Percentiles rank a stretch among this genome's conserved stretches.
phyloP scores from a whole-genome alignment of 2,329 filamentous ascomycete species.

The Claviceps purpurea region DNA sequence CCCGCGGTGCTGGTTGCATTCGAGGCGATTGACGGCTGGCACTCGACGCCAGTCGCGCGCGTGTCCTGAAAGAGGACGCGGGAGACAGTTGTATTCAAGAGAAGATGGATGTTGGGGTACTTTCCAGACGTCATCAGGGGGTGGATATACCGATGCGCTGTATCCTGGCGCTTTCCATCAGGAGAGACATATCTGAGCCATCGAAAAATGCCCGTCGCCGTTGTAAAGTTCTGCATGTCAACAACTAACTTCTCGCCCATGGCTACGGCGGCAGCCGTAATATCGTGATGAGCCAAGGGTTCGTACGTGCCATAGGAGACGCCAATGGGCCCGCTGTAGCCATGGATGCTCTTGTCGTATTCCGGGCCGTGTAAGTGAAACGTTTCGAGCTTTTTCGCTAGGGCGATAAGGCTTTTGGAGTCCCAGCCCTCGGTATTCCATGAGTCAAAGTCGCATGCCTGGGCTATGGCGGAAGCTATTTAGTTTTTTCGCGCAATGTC shows the following conservation, averaged over 20 bases:
- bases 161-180: slow-evolving; percentile 43
- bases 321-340: slow-evolving; percentile 39
- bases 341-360: slow-evolving; percentile 31
- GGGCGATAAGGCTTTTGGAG: slow-evolving; percentile 18
- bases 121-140: slow-evolving; percentile 19
- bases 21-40: slow-evolving; percentile 23
- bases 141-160: slow-evolving; percentile 35
- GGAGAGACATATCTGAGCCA: slow-evolving; percentile 26
- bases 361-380: slow-evolving; percentile 27
- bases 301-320: slow-evolving; percentile 37
- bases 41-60: slow-evolving; percentile 45
- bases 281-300: slow-evolving; percentile 26
- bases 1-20: not conserved
- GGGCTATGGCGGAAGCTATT: slow-evolving; percentile 7
- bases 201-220: slow-evolving; percentile 19
- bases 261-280: slow-evolving; percentile 35
- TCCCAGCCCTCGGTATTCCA: slow-evolving; percentile 23
- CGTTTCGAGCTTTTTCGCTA: slow-evolving; percentile 36
- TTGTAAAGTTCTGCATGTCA: slow-evolving; percentile 38
- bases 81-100: slow-evolving; percentile 42
- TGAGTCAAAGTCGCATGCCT: slow-evolving; percentile 19
- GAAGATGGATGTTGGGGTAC: slow-evolving; percentile 45
- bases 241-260: slow-evolving; percentile 30
- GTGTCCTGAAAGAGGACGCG: slow-evolving; percentile 38
- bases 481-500: not conserved